These are phyloP conservation scores for Excoecaria cochinchinensis DNA, from an alignment of 345 rosid species.

Conservation along the genomic window DNA sequence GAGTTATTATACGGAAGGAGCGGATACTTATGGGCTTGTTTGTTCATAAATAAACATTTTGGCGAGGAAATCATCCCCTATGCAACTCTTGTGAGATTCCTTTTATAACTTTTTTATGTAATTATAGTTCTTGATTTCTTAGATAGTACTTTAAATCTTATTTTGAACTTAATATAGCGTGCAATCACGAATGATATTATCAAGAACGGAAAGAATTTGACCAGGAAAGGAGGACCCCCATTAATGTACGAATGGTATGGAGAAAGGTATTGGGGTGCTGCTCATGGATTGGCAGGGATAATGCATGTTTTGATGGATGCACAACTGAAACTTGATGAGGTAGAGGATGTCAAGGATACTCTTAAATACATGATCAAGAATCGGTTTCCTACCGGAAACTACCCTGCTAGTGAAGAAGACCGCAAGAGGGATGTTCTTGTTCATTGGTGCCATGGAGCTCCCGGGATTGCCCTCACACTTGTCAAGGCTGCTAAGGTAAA, in stretches of 20 bases:
- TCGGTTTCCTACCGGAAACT: conserved; percentile 27
- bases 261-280: conserved; percentile 34
- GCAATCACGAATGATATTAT: conserved; percentile 26
- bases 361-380: conserved; percentile 29
- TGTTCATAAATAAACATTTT: conserved; percentile 29
- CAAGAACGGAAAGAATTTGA: conserved; percentile 21
- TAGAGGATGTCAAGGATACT: conserved; percentile 29
- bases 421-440: conserved; percentile 30
- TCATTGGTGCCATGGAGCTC: conserved; percentile 38
- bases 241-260: conserved; percentile 37
- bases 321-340: conserved; percentile 20
- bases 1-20: conserved; percentile 33
- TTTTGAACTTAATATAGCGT: conserved; percentile 8
- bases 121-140: not conserved
- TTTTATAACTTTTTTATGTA: not conserved
- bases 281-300: conserved; percentile 33
- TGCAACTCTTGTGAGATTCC: conserved; percentile 25
- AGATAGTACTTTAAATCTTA: not conserved
- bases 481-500: conserved; percentile 32
- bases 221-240: conserved; percentile 24
- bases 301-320: conserved; percentile 35
- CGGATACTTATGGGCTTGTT: conserved; percentile 33
- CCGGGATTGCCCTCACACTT: conserved; percentile 32
- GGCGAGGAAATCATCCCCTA: conserved; percentile 20
- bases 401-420: conserved; percentile 25